Base-by-base conservation (phyloP, 805 yeast species). In the Ogataea ganodermae region DNA sequence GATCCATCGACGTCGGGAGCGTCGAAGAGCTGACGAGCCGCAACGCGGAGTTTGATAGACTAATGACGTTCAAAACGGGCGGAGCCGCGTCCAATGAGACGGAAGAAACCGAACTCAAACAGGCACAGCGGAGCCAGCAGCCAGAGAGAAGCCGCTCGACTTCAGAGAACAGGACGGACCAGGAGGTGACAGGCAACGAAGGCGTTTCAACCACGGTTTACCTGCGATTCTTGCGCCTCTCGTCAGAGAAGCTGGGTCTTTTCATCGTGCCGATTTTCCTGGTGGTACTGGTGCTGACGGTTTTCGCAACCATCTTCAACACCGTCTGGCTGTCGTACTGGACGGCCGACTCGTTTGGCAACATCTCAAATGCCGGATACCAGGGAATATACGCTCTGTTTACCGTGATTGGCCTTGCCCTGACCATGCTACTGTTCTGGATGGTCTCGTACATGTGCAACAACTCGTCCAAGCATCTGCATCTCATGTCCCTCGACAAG, bases 251-350 rank as follows among this genome's bases (percentile, higher is more conserved):
- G 35, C 53, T 43, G 13, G 49, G 55, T 43, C 66, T 60, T 46
- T 63, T 60, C 30, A 6, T 57, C 7, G 39, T 54, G 1, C 59
- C 58, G 27, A 20, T 62, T n/a, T 3, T 56, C 4, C 14, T 36
- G 3, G 33, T 51, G 14, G 42, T 27, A 18, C n/a, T 44, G 16
- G 23, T 57, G 2, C 21, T 77, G 10, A 73, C 75, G 45, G 73
- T 76, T 1, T 83, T 81, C 63, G 68, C 74, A 46, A 71, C 68
- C 47, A 61, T 84, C 27, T 81, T 84, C 59, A 73, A 81, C 35
- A 83, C 81, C 62, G 80, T 84, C 17, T 86, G 95, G 95, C 69
- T 89, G 51, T 83, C 94, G 1, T 89, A 83, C 65, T 89, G 96
- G 96, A 73, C 86, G 1, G 70, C 70, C 12, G 47, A 70, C 45